A percentile compares a stretch with the other conserved stretches of the same genome.
Conservation (phyloP, 2,329 filamentous ascomycete genomes). For the Raffaelea albimanens region DNA sequence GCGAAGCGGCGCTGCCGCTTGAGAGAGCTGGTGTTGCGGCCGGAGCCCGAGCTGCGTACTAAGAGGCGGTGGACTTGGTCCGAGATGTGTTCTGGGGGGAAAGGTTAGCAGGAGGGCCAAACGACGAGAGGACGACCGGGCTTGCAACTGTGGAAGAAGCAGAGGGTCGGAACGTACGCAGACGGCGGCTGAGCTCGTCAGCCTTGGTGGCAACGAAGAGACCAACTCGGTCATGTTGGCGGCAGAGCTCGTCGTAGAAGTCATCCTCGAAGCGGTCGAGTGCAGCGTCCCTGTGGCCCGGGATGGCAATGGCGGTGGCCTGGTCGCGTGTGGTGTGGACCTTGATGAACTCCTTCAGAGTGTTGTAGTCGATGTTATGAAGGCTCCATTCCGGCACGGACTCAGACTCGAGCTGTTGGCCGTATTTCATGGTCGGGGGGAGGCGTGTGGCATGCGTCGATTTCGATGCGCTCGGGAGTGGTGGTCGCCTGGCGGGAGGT, state of each 20-base stretch:
- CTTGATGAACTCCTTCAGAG: constrained; percentile 78
- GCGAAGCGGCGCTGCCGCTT: constrained; percentile 42
- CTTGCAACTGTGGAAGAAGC: not conserved
- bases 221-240: constrained; percentile 67
- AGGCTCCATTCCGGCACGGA: constrained; percentile 77
- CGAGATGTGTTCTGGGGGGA: constrained; percentile 39
- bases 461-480: too few relatives aligned
- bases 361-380: constrained; percentile 84
- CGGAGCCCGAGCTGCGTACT: constrained; percentile 28
- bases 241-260: constrained; percentile 62
- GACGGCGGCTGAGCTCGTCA: constrained; percentile 62
- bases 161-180: constrained; percentile 40
- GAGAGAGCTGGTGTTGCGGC: constrained; percentile 23
- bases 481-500: too few relatives aligned
- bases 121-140: too few relatives aligned
- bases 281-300: constrained; percentile 53
- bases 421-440: constrained; percentile 59
- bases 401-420: constrained; percentile 61
- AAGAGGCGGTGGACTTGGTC: constrained; percentile 37
- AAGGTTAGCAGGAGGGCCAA: not conserved
- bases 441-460: too few relatives aligned
- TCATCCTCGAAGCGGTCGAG: constrained; percentile 58
- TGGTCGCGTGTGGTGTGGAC: constrained; percentile 64
- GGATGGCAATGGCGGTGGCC: constrained; percentile 62
- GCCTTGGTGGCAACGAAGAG: constrained; percentile 74